Evolutionary conservation across 768 basidiomycete genomes (phyloP).

Genomic region (Naganishia onofrii): DNA sequence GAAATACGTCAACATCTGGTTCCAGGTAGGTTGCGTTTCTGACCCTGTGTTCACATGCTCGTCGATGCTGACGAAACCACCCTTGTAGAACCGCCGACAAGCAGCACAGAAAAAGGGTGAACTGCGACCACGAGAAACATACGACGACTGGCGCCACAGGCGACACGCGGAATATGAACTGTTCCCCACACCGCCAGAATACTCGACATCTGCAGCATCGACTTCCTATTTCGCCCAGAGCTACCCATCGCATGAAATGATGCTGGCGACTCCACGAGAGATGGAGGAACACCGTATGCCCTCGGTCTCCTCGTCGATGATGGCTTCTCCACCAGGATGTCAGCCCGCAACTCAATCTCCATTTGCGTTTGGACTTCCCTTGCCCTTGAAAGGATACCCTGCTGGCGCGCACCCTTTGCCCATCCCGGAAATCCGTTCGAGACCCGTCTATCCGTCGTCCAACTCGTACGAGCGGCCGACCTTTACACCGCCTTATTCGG

Average conservation of each 20-base stretch:
- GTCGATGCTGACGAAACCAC: background rate
- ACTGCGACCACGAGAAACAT: slow-evolving; percentile 14
- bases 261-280: slow-evolving; percentile 10
- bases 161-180: background rate
- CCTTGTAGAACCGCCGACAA: slow-evolving; percentile 8
- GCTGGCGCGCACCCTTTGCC: background rate
- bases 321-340: slow-evolving; percentile 1
- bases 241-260: slow-evolving; percentile 4
- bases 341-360: background rate
- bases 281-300: slow-evolving; percentile 8
- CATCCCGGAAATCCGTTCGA: background rate
- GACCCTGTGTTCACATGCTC: background rate
- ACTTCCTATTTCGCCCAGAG: slow-evolving; percentile 13
- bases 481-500: background rate
- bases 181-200: slow-evolving; percentile 9
- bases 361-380: slow-evolving; percentile 3
- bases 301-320: background rate
- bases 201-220: background rate
- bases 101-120: slow-evolving; percentile 20
- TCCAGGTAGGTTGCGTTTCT: background rate
- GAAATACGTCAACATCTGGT: slow-evolving; percentile 26
- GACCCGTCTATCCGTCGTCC: background rate
- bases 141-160: slow-evolving; percentile 2
- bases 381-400: background rate
- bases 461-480: slow-evolving; percentile 3